Conservation (phyloP, 2,329 filamentous ascomycete species). For the Penicillium sp. region DNA sequence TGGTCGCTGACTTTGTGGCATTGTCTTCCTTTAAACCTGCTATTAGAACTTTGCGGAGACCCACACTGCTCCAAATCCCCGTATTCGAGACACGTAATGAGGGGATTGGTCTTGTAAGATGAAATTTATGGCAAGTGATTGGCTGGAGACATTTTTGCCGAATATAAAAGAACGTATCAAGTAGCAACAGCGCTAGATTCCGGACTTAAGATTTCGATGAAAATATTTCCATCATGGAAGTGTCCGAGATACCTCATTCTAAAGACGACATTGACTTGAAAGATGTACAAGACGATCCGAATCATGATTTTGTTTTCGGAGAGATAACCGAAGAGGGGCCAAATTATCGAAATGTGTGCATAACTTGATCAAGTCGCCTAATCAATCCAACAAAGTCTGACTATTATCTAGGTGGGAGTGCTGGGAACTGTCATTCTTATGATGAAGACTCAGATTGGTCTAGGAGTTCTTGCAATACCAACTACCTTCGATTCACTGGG, state of each 20-base stretch:
- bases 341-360: conserved; percentile 36
- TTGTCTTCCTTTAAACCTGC: background rate
- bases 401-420: conserved; percentile 42
- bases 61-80: background rate
- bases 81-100: background rate
- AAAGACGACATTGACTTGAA: conserved; percentile 3
- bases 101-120: background rate
- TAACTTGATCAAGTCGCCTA: background rate
- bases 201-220: background rate
- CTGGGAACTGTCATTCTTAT: conserved; percentile 49
- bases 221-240: background rate
- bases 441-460: conserved; percentile 53
- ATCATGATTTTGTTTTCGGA: conserved; percentile 41
- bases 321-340: conserved; percentile 38
- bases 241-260: background rate
- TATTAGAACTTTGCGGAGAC: background rate
- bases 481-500: conserved; percentile 51
- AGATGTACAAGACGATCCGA: background rate
- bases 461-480: conserved; percentile 56
- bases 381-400: background rate
- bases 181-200: background rate
- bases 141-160: background rate
- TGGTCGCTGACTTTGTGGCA: background rate
- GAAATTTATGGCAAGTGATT: background rate
- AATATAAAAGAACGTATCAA: conserved; percentile 4